A percentile compares a stretch with the other conserved stretches of the same genome.
phyloP scores from a whole-genome alignment of 305 asterid genomes.

The Fraxinus ornus region DNA sequence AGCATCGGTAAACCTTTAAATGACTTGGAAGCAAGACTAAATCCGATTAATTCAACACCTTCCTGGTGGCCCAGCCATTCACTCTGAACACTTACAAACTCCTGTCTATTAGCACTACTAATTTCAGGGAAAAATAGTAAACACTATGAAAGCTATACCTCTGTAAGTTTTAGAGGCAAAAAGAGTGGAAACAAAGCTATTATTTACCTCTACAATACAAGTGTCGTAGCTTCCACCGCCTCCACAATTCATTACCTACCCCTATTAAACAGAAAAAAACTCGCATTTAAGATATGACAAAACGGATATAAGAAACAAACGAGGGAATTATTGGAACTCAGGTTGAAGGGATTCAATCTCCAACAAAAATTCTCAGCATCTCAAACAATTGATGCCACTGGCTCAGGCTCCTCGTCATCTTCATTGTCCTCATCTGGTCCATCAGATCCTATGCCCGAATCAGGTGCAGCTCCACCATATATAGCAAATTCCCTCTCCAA shows the following conservation, averaged over 20 bases:
- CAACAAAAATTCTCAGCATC: no score
- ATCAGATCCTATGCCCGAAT: conserved; percentile 34
- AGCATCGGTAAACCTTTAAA: conserved; percentile 43
- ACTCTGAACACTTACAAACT: conserved; percentile 27
- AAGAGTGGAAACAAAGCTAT: no score
- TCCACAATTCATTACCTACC: conserved; percentile 90
- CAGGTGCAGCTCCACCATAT: conserved; percentile 63
- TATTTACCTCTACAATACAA: conserved; percentile 82
- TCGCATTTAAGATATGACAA: neutral
- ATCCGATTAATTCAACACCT: conserved; percentile 40
- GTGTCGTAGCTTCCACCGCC: conserved; percentile 95
- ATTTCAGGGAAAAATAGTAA: conserved; percentile 41
- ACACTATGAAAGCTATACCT: no score
- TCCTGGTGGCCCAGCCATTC: conserved; percentile 34
- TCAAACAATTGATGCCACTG: conserved; percentile 42
- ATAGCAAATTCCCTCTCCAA: conserved; percentile 60
- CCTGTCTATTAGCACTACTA: conserved; percentile 26
- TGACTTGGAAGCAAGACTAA: conserved; percentile 40
- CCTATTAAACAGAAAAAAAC: conserved; percentile 36
- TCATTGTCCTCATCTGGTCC: conserved; percentile 41
- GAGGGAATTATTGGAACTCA: neutral
- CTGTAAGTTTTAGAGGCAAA: no score
- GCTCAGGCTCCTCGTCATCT: conserved; percentile 46
- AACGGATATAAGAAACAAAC: neutral
- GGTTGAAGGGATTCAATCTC: neutral